These are phyloP conservation scores for Exophiala aquamarina DNA, from an alignment of 2,329 filamentous ascomycete genomes.

Conservation along the genomic window DNA sequence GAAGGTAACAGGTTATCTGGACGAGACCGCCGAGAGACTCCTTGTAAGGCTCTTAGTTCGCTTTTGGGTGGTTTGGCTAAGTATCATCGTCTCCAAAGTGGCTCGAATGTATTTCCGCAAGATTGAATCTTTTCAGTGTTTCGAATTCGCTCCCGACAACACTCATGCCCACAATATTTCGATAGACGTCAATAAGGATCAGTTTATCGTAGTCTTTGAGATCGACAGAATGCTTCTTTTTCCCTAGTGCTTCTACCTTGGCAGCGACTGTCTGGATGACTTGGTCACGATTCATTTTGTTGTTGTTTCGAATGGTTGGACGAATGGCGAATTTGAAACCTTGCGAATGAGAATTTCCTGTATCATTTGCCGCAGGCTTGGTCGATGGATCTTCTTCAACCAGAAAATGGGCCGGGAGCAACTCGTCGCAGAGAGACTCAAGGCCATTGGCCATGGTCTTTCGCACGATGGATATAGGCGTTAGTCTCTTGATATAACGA, in stretches of 20 bases:
- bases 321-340: conserved; percentile 60
- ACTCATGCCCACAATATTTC: conserved; percentile 65
- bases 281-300: conserved; percentile 55
- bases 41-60: too few species aligned
- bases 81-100: conserved; percentile 5
- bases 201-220: conserved; percentile 61
- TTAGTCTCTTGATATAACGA: conserved; percentile 61
- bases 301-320: conserved; percentile 61
- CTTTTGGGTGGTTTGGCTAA: too few species aligned
- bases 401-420: conserved; percentile 58
- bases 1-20: too few species aligned
- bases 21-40: too few species aligned
- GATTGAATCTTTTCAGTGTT: conserved; percentile 61
- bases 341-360: neutral
- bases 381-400: conserved; percentile 44
- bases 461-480: conserved; percentile 57
- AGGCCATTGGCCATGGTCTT: conserved; percentile 60
- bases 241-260: conserved; percentile 43
- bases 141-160: conserved; percentile 62
- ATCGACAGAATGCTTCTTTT: conserved; percentile 59
- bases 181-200: conserved; percentile 63
- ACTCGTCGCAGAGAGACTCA: conserved; percentile 55
- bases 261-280: conserved; percentile 61
- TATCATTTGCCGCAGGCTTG: conserved; percentile 39
- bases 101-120: conserved; percentile 57